Percentiles rank a stretch among this genome's conserved stretches.
These are phyloP conservation scores for Monilinia fructigena DNA, from an alignment of 2,329 filamentous ascomycete species.

Conservation along the genomic window DNA sequence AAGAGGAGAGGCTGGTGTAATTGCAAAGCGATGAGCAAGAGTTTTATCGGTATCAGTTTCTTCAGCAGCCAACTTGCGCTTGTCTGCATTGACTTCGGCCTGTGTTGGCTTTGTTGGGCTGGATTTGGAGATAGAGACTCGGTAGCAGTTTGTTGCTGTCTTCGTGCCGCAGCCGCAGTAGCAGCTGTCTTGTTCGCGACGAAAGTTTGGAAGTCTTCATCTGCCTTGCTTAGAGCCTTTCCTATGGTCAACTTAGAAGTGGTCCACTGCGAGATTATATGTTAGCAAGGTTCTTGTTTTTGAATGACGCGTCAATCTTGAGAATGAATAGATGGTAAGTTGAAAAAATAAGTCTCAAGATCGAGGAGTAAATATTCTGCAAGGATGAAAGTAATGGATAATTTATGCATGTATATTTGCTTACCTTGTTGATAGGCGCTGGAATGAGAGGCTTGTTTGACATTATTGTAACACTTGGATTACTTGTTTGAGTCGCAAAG, in stretches of 20 bases:
- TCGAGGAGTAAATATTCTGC: neutral
- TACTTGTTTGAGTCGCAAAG: neutral
- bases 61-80: conserved; percentile 11
- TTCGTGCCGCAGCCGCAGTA: neutral
- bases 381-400: neutral
- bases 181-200: neutral
- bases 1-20: no score
- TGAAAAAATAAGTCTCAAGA: neutral
- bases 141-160: conserved; percentile 2
- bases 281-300: conserved; percentile 3
- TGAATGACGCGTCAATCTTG: neutral
- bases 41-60: neutral
- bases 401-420: neutral
- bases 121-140: conserved; percentile 12
- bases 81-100: conserved; percentile 1
- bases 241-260: conserved; percentile 3
- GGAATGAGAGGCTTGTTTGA: conserved; percentile 18
- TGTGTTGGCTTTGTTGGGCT: neutral
- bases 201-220: conserved; percentile 22
- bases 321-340: neutral
- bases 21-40: neutral
- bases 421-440: conserved; percentile 14
- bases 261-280: conserved; percentile 2
- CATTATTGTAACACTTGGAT: neutral
- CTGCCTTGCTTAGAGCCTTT: conserved; percentile 19